Base-by-base conservation (phyloP, 352 stramenopile genomes). In the Albugo laibachii region DNA sequence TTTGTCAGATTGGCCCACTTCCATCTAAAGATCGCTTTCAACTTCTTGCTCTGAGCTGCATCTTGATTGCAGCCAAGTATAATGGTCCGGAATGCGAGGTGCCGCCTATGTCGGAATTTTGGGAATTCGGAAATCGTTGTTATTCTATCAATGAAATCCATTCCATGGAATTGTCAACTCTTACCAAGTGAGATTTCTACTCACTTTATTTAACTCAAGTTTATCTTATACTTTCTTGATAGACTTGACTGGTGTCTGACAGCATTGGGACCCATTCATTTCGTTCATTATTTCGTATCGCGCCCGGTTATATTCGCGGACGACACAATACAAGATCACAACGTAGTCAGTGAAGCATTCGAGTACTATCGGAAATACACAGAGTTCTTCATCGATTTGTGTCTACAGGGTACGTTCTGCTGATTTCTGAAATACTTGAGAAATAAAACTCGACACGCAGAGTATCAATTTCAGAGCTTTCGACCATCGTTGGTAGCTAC, bases 381-480 rank as follows among this genome's bases (percentile, higher is more conserved):
- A 53, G 78, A 88, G 47, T 87, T 87, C 49, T 83, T 92, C 19
- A 69, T 81, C 34, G 75, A 92, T 42, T 60, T 92, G n/a, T 81
- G 72, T 40, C 54, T 92, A 19, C 72, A 85, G 56, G 52, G 56
- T 59, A 42, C 44, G 47, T 15, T 45, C 20, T 41, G 14, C 15
- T 5, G 2, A 14, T 5, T 13, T 35, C 34, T 39, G 37, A 6
- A 10, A 11, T 19, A 2, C 8, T 2, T 13, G 43, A 41, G 43
- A 24, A 18, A 8, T 48, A 36, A 24, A 2, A 34, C 40, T 48
- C 13, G 15, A 13, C 12, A 1, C 19, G n/a, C 21, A 69, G 79
- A 89, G 52, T 86, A 89, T 56, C 58, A 69, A 46, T 73, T 92
- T 41, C 74, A 86, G 41, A 72, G 80, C 13, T 92, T 81, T 50